These are phyloP conservation scores for Fusarium ramigenum DNA, from an alignment of 2,329 filamentous ascomycete genomes.

Conservation along the genomic window DNA sequence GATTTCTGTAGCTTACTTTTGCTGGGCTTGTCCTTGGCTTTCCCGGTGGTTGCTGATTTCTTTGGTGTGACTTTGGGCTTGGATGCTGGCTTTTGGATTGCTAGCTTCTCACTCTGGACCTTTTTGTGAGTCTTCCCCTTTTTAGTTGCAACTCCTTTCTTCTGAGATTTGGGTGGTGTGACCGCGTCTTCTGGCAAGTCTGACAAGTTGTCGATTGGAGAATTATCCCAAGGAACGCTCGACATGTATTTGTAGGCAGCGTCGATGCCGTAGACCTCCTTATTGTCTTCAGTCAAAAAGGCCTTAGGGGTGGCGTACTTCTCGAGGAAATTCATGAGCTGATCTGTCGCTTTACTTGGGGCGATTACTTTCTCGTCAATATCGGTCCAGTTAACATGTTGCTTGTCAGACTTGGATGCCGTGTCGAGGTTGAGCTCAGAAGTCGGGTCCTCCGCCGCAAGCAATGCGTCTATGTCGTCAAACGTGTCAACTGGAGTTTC, in stretches of 20 bases:
- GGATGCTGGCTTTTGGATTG: not conserved
- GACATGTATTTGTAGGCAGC: not conserved
- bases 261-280: not conserved
- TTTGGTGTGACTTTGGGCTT: not conserved
- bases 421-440: not conserved
- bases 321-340: constrained; percentile 7
- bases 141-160: not conserved
- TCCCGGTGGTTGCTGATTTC: not conserved
- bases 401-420: not conserved
- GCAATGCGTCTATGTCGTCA: constrained; percentile 5
- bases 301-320: not conserved
- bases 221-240: not conserved
- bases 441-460: not conserved
- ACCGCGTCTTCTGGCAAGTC: not conserved
- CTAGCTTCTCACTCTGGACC: not conserved
- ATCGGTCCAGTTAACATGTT: not conserved
- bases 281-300: not conserved
- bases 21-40: not conserved
- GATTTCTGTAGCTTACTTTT: not conserved
- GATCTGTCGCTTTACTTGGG: not conserved
- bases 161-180: not conserved
- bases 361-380: not conserved
- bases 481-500: not conserved
- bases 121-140: not conserved
- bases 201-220: not conserved